These are phyloP conservation scores for Panaeolus cyanescens DNA, from an alignment of 768 basidiomycete genomes.

Conservation along the genomic window DNA sequence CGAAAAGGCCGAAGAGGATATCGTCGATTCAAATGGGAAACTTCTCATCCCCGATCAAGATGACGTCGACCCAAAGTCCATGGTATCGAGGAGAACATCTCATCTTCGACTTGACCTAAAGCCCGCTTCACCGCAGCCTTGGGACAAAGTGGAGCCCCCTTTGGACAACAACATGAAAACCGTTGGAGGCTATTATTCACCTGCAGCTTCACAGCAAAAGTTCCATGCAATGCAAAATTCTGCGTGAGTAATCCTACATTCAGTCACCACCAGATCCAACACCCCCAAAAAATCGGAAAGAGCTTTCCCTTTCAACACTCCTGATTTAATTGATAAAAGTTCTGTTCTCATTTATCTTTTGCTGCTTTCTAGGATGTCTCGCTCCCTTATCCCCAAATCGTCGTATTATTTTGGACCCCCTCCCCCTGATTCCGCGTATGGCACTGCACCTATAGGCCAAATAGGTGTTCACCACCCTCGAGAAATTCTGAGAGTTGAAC, in stretches of 20 bases:
- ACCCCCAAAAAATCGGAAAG: background rate
- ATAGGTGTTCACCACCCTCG: constrained; percentile 90
- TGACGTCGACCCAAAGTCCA: constrained; percentile 26
- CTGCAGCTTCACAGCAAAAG: constrained; percentile 38
- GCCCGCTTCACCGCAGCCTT: constrained; percentile 60
- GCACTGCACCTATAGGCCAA: constrained; percentile 77
- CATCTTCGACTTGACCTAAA: constrained; percentile 54
- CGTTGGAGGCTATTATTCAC: constrained; percentile 44
- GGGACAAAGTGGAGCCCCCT: constrained; percentile 62
- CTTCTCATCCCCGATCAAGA: constrained; percentile 23
- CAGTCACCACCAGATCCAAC: background rate
- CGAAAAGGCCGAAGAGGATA: constrained; percentile 19
- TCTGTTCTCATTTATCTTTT: background rate
- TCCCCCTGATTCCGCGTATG: constrained; percentile 74
- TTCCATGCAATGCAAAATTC: constrained; percentile 44
- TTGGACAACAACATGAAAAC: constrained; percentile 37
- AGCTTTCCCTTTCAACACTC: background rate
- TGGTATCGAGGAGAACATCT: constrained; percentile 34
- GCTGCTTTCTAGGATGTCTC: constrained; percentile 21
- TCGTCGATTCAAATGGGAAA: constrained; percentile 27
- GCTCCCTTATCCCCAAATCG: constrained; percentile 69
- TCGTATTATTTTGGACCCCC: constrained; percentile 87
- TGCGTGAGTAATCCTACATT: constrained; percentile 33
- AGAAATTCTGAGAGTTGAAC: constrained; percentile 88
- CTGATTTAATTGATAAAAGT: background rate